phyloP scores from a whole-genome alignment of 352 stramenopile genomes.

The Pythium rhizo-oryzae region DNA sequence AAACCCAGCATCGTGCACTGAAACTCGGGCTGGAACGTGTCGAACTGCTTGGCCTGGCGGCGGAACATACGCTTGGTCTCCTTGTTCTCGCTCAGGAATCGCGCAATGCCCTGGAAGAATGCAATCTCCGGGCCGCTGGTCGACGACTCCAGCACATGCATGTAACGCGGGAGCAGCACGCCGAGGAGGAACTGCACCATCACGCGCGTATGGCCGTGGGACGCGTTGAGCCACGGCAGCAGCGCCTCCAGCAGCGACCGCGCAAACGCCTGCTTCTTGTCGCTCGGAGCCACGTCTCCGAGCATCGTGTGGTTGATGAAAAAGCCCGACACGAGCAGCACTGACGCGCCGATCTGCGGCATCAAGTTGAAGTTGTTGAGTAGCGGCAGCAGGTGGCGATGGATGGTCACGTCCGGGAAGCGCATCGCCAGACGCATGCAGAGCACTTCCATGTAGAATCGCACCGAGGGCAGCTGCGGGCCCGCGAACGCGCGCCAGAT shows the following conservation, averaged over 20 bases:
- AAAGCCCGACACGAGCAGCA: conserved; percentile 57
- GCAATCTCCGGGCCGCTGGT: conserved; percentile 16
- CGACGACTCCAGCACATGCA: conserved; percentile 34
- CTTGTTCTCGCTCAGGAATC: conserved; percentile 82
- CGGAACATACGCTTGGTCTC: conserved; percentile 84
- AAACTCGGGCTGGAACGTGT: conserved; percentile 62
- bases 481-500: conserved; percentile 59
- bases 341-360: conserved; percentile 66
- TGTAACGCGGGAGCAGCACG: conserved; percentile 63
- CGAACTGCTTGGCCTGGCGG: conserved; percentile 65
- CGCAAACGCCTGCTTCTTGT: conserved; percentile 25
- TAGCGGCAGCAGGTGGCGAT: conserved; percentile 52
- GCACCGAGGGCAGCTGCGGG: conserved; percentile 66
- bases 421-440: conserved; percentile 63
- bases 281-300: conserved; percentile 25
- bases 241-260: conserved; percentile 47
- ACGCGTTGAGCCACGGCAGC: conserved; percentile 78
- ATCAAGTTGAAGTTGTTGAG: conserved; percentile 71
- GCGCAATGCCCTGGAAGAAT: conserved; percentile 56
- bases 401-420: conserved; percentile 50
- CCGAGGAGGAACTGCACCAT: conserved; percentile 74
- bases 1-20: conserved; percentile 77
- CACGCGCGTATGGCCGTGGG: conserved; percentile 82
- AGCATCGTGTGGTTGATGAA: conserved; percentile 32
- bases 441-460: conserved; percentile 87